Conservation (phyloP, 2,329 filamentous ascomycete species). For the Shiraia sp. region DNA sequence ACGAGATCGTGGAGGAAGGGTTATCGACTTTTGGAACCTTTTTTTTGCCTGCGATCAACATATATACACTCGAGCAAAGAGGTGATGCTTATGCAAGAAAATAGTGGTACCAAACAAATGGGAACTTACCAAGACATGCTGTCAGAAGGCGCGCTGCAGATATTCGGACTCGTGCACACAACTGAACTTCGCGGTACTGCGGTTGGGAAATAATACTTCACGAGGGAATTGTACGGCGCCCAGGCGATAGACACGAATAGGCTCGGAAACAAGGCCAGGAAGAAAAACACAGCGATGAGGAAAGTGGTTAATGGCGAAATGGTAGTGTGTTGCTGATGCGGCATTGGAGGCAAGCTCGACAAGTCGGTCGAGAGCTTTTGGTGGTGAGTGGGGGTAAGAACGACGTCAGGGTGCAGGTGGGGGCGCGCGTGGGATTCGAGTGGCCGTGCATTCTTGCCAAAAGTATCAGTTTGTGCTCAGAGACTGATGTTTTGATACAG, state of each 20-base stretch:
- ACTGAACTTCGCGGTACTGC: constrained; percentile 22
- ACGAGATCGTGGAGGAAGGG: constrained; percentile 73
- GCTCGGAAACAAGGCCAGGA: constrained; percentile 55
- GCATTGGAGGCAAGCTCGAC: constrained; percentile 16
- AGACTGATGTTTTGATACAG: too few relatives aligned
- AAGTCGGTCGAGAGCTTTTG: constrained; percentile 9
- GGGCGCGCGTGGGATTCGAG: background rate
- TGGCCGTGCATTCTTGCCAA: background rate
- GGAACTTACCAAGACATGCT: constrained; percentile 37
- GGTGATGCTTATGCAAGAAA: too few relatives aligned
- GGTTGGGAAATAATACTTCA: constrained; percentile 29
- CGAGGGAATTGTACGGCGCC: constrained; percentile 37
- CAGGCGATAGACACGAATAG: constrained; percentile 49
- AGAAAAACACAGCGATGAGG: constrained; percentile 54
- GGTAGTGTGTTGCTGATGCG: constrained; percentile 25
- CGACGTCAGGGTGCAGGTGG: constrained; percentile 4
- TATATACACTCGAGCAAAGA: too few relatives aligned
- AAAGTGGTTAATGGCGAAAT: constrained; percentile 46
- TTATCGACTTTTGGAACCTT: constrained; percentile 78
- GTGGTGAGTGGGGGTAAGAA: constrained; percentile 9
- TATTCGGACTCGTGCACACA: constrained; percentile 30
- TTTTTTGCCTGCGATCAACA: too few relatives aligned
- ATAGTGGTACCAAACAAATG: background rate
- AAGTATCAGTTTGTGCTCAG: too few relatives aligned
- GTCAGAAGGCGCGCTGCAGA: constrained; percentile 23